phyloP scores from a whole-genome alignment of 257 asterid species.

The Solanum tarapatanum region DNA sequence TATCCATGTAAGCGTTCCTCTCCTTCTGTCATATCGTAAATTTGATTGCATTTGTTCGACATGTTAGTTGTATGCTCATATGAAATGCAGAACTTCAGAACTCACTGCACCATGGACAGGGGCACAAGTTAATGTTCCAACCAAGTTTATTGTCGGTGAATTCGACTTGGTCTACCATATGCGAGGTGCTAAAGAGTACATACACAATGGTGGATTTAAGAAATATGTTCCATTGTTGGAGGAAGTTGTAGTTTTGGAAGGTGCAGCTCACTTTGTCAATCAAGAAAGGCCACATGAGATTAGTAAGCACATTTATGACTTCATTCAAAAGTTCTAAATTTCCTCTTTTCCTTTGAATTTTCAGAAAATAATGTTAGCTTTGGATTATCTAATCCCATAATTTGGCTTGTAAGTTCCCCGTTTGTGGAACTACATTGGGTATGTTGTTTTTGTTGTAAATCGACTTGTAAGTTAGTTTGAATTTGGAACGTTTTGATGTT shows the following conservation, averaged over 20 bases:
- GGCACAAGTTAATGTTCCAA: constrained; percentile 12
- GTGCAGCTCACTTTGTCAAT: constrained; percentile 9
- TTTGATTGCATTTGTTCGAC: background rate
- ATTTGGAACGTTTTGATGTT: no score
- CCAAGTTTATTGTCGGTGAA: constrained; percentile 10
- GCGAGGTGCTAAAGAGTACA: constrained; percentile 6
- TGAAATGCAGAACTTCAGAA: constrained; percentile 11
- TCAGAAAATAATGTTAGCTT: background rate
- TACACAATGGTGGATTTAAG: constrained; percentile 11
- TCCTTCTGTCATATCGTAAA: background rate
- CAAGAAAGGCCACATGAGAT: constrained; percentile 7
- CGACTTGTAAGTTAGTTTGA: no score
- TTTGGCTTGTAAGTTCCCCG: background rate
- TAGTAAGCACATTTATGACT: constrained; percentile 3
- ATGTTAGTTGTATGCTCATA: background rate
- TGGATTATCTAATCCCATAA: background rate
- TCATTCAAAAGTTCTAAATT: constrained; percentile 1
- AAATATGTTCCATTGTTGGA: constrained; percentile 10
- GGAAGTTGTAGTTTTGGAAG: constrained; percentile 3
- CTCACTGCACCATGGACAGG: constrained; percentile 15
- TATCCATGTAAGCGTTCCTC: constrained; percentile 18
- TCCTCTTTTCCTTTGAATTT: background rate
- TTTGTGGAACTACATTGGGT: no score
- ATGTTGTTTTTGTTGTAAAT: no score
- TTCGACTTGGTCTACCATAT: constrained; percentile 9